Evolutionary conservation across 345 rosid genomes (phyloP).

Genomic region (Adansonia digitata): DNA sequence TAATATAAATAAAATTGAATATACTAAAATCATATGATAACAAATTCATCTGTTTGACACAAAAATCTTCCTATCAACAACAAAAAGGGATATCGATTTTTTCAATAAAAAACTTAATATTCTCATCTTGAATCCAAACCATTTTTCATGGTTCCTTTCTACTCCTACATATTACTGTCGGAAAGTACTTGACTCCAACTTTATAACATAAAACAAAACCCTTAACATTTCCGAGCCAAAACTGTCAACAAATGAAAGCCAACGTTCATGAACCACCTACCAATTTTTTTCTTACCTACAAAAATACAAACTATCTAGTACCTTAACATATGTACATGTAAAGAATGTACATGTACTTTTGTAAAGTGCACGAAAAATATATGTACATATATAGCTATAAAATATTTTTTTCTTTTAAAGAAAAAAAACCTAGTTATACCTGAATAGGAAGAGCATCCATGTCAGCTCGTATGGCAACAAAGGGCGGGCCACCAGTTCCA

Average conservation of each 20-base stretch:
- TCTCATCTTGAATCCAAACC: neutral
- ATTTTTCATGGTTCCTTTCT: neutral
- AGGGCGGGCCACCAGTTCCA: slow-evolving; percentile 57
- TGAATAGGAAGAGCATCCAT: slow-evolving; percentile 71
- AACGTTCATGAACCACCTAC: neutral
- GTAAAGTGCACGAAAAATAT: neutral
- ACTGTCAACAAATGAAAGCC: neutral
- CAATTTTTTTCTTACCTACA: neutral
- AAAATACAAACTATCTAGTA: neutral
- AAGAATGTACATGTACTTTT: neutral
- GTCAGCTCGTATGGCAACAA: slow-evolving; percentile 60
- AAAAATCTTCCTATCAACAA: neutral
- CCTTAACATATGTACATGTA: neutral
- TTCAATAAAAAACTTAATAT: neutral
- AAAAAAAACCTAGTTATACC: slow-evolving; percentile 19
- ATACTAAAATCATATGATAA: neutral
- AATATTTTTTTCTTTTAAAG: too few species aligned
- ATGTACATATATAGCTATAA: too few species aligned
- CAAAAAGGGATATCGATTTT: neutral
- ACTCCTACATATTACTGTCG: neutral
- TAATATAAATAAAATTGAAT: neutral
- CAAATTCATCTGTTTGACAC: neutral
- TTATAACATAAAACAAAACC: neutral
- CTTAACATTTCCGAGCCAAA: neutral
- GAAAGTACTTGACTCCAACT: neutral